Base-by-base conservation (phyloP, 1,284 basidiomycete species). In the Tremellales sp. region DNA sequence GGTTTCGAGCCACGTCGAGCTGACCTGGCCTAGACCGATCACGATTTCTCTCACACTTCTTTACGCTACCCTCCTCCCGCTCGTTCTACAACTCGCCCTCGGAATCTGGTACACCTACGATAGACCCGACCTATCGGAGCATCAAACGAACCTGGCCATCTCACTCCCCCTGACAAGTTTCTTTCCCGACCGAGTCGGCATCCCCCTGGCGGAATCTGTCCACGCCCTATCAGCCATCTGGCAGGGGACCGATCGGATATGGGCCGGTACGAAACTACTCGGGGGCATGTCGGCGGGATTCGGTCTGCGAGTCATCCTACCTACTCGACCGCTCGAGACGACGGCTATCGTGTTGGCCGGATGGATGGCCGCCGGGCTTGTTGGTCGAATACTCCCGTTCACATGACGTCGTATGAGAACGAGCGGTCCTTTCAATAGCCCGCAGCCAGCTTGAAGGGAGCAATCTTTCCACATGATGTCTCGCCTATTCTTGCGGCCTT, bases 31-130 rank as follows among this genome's bases (percentile, higher is more conserved):
- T 17, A 27, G 13, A 31, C 80, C 84, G 45, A 82, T 82, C 1
- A 79, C 89, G 31, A 81, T 92, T 31, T 84, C 88, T 1, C 78
- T 93, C 15, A 85, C 85, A 3, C 76, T 93, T 3, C 79, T 93
- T 53, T 92, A 91, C 67, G 89, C 89, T 0, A 89, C 90, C 1
- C 75, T 93, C 29, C 85, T 87, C 2, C 93, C 93, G 58, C 79
- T 90, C 8, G 85, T 92, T 65, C 80, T 94, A 3, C 81, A 92
- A 21, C 82, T 89, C 56, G 76, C 89, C 15, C 80, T 94, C 15
- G 83, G 87, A 0, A 84, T 94, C 53, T 94, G 90, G 90, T 80
- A 80, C 24, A 82, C 84, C 6, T 47, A 54, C 43, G 21, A 43
- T 39, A 31, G 45, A 21, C 51, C 48, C 54, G 50, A 55, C 52